Evolutionary conservation across 129 eudicot species (phyloP).

Genomic region (Artemisia annua): DNA sequence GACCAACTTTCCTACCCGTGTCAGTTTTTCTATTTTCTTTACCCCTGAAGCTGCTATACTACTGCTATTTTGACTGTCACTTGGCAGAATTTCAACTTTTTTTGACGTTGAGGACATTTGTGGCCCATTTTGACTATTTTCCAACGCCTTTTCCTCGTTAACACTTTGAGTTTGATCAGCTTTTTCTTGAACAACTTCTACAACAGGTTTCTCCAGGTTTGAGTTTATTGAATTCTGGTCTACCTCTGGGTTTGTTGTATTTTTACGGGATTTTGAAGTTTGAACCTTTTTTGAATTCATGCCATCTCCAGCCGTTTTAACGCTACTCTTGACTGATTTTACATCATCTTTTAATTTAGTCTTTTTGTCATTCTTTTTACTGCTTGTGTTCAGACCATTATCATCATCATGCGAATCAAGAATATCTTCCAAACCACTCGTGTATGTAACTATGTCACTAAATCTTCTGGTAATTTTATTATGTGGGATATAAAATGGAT

Average conservation of each 20-base stretch:
- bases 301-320: constrained; percentile 14
- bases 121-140: constrained; percentile 17
- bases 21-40: constrained; percentile 17
- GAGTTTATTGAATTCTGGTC: constrained; percentile 23
- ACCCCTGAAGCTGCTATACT: constrained; percentile 13
- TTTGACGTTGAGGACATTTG: not conserved
- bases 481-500: constrained; percentile 30
- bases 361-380: constrained; percentile 19
- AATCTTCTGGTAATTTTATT: constrained; percentile 28
- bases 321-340: constrained; percentile 4
- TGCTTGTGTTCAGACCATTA: constrained; percentile 15
- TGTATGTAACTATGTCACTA: constrained; percentile 34
- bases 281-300: constrained; percentile 5
- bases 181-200: constrained; percentile 38
- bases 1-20: constrained; percentile 8
- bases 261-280: not conserved
- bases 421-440: constrained; percentile 22
- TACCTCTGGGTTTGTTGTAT: constrained; percentile 23
- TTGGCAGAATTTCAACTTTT: constrained; percentile 21
- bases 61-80: not conserved
- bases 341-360: constrained; percentile 23
- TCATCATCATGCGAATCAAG: not conserved
- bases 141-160: not conserved
- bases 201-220: constrained; percentile 5
- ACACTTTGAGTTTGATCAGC: not conserved